Evolutionary conservation across 768 basidiomycete species (phyloP), one percentile per base, ranked within the genome.

Genomic region (Leucosporidium creatinivorum): DNA sequence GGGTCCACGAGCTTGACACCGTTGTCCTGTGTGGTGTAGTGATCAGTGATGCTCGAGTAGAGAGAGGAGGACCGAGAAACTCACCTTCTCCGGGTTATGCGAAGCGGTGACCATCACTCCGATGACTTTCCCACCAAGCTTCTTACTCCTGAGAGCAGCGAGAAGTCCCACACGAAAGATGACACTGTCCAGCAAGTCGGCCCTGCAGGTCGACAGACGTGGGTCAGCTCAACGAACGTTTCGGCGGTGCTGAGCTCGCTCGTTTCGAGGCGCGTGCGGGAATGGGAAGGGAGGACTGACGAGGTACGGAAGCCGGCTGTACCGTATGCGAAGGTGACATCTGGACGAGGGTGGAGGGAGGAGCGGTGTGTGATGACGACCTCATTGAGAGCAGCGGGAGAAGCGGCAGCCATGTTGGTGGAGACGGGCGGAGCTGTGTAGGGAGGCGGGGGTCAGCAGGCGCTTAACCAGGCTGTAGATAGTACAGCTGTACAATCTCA

Each of bases 51-150:
- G n/a, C 0, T 33, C 33, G 23, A 28, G 51, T 13, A 6, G 30
- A 26, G 39, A 23, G 52, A 9, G 50, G 39, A 56, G n/a, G 18
- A 10, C 3, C 31, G 23, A 60, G 50, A 21, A 72, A 60, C 84
- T 72, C 75, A 93, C 93, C 76, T 85, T 83, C 77, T 93, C 93
- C n/a, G 96, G 94, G 77, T 99, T 99, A 79, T 99, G 96, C n/a
- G 92, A 94, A 3, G 96, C 96, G 48, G 96, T 99, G 77, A 99
- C 87, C 96, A 99, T 98, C 26, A 98, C 90, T 21, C 96, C 96
- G 74, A 99, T 89, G 30, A 87, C 87, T 77, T 87, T 88, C 31
- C 96, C 92, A 76, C 88, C 87, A n/a, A 93, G 82, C 70, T 85
- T 87, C 81, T 88, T 96, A 80, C 93, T 97, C 66, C 96, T 81